Percentiles rank a stretch among this genome's conserved stretches.
These are phyloP conservation scores for Boletus huronensis DNA, from an alignment of 768 basidiomycete genomes.

Conservation along the genomic window DNA sequence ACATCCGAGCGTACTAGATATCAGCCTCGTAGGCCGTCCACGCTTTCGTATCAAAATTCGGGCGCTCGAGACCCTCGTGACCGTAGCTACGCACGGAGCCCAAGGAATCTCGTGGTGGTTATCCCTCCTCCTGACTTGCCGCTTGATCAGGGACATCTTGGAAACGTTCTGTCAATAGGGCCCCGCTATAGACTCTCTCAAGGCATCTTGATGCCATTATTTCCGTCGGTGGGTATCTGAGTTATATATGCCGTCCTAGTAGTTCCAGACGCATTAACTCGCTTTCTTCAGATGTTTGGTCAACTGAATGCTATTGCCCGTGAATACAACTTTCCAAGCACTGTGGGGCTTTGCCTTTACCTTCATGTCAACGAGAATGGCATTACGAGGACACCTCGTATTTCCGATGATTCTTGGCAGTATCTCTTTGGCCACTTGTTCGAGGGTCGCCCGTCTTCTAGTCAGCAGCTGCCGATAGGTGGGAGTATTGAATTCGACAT, in stretches of 20 bases:
- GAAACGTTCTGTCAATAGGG: conserved; percentile 55
- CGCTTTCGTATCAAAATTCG: conserved; percentile 54
- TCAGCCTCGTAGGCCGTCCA: conserved; percentile 44
- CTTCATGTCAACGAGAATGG: conserved; percentile 60
- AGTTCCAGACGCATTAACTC: background rate
- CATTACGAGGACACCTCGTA: conserved; percentile 57
- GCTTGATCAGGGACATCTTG: conserved; percentile 56
- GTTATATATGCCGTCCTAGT: background rate
- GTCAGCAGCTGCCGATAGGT: conserved; percentile 54
- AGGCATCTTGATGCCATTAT: conserved; percentile 71
- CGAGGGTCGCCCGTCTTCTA: conserved; percentile 36
- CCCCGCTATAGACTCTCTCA: conserved; percentile 60
- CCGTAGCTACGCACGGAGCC: conserved; percentile 35
- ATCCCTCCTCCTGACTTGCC: conserved; percentile 59
- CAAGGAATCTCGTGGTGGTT: conserved; percentile 61
- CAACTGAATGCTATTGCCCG: conserved; percentile 77
- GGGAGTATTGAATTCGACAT: conserved; percentile 88
- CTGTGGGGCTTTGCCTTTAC: conserved; percentile 74
- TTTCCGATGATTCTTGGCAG: conserved; percentile 78
- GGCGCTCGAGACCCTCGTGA: conserved; percentile 44
- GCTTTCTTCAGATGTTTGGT: conserved; percentile 55
- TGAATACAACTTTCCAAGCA: conserved; percentile 80
- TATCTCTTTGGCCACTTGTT: conserved; percentile 64
- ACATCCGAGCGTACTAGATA: conserved; percentile 12
- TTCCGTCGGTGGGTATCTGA: conserved; percentile 53